Conservation (phyloP, 306 rosid genomes). For the Coriaria nepalensis region DNA sequence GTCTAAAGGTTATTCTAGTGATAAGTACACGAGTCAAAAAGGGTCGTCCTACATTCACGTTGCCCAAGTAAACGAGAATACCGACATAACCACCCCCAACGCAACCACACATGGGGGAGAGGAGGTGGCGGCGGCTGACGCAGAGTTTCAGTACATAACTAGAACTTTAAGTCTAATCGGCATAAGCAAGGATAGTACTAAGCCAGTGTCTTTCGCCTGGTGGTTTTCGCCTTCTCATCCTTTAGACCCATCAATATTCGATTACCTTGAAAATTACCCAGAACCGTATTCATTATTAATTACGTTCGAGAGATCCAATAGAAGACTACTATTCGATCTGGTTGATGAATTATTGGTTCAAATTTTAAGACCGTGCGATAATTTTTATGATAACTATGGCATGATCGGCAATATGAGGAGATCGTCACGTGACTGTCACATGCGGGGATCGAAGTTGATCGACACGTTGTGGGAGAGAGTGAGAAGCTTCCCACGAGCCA, state of each 20-base stretch:
- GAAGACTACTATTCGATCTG: slow-evolving; percentile 38
- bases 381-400: too few species aligned
- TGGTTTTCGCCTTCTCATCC: slow-evolving; percentile 58
- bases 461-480: slow-evolving; percentile 42
- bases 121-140: slow-evolving; percentile 4
- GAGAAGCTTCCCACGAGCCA: slow-evolving; percentile 28
- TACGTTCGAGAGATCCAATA: slow-evolving; percentile 31
- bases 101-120: slow-evolving; percentile 14
- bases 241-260: slow-evolving; percentile 47
- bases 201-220: slow-evolving; percentile 16
- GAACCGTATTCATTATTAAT: background rate
- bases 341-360: slow-evolving; percentile 48
- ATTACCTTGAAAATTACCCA: slow-evolving; percentile 29
- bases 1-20: too few species aligned
- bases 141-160: slow-evolving; percentile 38
- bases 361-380: slow-evolving; percentile 19
- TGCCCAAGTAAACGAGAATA: slow-evolving; percentile 1
- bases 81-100: slow-evolving; percentile 18
- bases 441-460: slow-evolving; percentile 18
- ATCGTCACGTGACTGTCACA: background rate
- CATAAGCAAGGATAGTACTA: slow-evolving; percentile 16
- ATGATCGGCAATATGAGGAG: background rate
- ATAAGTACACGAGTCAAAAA: too few species aligned
- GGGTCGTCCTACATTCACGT: too few species aligned
- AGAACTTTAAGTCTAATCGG: slow-evolving; percentile 38